phyloP scores from a whole-genome alignment of 129 eudicot genomes.

The sunflower (Helianthus annuus) region DNA sequence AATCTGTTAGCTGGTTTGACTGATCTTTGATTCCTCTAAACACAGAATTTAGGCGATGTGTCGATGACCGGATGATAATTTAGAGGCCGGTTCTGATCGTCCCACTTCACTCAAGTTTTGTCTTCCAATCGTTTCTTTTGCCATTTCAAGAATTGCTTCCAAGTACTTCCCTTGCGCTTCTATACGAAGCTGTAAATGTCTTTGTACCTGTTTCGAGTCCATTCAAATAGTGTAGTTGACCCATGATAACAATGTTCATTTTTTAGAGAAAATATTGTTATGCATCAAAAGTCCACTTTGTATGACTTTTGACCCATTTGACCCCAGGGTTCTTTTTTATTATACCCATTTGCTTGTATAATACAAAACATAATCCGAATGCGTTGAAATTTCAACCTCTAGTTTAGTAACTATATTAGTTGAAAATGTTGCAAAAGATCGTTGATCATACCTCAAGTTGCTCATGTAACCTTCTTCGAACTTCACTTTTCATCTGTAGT shows the following conservation, averaged over 20 bases:
- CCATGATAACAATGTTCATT: too few relatives aligned
- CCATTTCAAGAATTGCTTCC: slow-evolving; percentile 83
- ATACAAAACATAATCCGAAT: background rate
- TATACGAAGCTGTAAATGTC: slow-evolving; percentile 84
- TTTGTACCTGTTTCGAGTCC: slow-evolving; percentile 61
- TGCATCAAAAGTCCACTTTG: background rate
- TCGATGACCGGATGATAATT: slow-evolving; percentile 73
- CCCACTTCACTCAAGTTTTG: slow-evolving; percentile 74
- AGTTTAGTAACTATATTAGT: background rate
- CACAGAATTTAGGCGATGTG: slow-evolving; percentile 57
- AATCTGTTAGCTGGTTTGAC: slow-evolving; percentile 51
- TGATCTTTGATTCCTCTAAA: slow-evolving; percentile 52
- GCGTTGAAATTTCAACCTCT: background rate
- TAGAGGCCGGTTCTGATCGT: slow-evolving; percentile 67
- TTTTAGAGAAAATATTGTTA: too few relatives aligned
- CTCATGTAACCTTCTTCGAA: slow-evolving; percentile 75
- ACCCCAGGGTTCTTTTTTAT: background rate
- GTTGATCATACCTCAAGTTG: slow-evolving; percentile 85
- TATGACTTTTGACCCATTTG: background rate
- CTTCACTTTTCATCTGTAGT: slow-evolving; percentile 86
- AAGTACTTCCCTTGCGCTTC: slow-evolving; percentile 98
- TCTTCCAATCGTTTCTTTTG: slow-evolving; percentile 78
- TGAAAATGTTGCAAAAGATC: background rate
- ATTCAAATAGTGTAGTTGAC: background rate
- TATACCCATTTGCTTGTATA: too few relatives aligned